A percentile compares a stretch with the other conserved stretches of the same genome.
phyloP scores from a whole-genome alignment of 352 stramenopile genomes.

The Halophytophthora polymorphica region DNA sequence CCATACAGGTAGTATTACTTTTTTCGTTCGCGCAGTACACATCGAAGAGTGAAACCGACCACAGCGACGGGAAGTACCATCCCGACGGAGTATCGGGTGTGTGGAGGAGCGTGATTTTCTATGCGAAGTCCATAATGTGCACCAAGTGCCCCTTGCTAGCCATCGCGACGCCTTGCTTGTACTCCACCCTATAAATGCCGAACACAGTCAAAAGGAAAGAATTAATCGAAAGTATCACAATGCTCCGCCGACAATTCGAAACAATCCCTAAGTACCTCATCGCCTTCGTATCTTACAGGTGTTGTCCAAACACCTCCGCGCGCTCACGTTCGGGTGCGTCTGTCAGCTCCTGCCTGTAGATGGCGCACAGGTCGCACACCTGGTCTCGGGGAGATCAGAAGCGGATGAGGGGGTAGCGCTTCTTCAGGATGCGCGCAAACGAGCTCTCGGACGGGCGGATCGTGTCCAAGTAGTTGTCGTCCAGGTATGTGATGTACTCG shows the following conservation, averaged over 20 bases:
- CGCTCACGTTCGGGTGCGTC: background rate
- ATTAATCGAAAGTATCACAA: no score
- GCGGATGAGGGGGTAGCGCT: background rate
- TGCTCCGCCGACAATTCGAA: constrained; percentile 3
- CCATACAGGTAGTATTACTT: no score
- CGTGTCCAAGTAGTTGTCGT: background rate
- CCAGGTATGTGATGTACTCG: constrained; percentile 2
- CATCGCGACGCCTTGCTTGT: no score
- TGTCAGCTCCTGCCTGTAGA: background rate
- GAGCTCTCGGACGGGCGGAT: background rate
- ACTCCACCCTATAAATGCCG: no score
- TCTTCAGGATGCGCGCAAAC: background rate
- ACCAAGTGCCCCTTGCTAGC: no score
- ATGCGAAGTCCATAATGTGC: no score
- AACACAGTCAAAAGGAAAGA: no score
- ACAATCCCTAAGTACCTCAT: constrained; percentile 8
- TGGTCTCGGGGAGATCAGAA: constrained; percentile 2
- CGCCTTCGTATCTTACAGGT: background rate
- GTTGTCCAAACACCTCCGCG: constrained; percentile 2
- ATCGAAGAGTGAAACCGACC: no score
- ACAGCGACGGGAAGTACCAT: no score
- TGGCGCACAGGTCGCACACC: constrained; percentile 5
- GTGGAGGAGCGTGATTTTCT: no score
- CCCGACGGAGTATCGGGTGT: no score
- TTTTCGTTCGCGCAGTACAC: no score